These are phyloP conservation scores for Phytophthora aleatoria DNA, from an alignment of 352 stramenopile species.

Conservation along the genomic window DNA sequence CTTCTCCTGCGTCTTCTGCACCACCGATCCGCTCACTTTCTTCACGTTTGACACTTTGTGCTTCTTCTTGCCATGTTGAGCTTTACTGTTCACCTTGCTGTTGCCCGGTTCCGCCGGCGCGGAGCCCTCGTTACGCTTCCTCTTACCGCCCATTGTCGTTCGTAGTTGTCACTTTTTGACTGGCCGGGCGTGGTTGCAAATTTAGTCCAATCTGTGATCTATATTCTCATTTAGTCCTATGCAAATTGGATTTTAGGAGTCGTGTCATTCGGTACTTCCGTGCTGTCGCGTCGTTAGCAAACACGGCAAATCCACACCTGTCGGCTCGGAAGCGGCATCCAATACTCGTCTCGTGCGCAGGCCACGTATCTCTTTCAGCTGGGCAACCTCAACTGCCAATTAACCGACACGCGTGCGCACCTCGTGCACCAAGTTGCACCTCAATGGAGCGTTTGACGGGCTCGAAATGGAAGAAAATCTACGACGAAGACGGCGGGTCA, in stretches of 20 bases:
- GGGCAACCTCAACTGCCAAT: background rate
- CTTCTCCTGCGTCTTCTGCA: conserved; percentile 34
- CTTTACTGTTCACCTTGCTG: background rate
- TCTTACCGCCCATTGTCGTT: conserved; percentile 39
- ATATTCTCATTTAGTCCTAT: background rate
- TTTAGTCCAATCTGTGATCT: conserved; percentile 4
- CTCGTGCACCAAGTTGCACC: conserved; percentile 1
- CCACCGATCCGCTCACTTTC: conserved; percentile 20
- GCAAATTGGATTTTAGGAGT: conserved; percentile 1
- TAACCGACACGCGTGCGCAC: conserved; percentile 7
- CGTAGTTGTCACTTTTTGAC: conserved; percentile 15
- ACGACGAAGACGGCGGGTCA: conserved; percentile 21
- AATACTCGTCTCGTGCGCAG: background rate
- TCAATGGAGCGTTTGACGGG: conserved; percentile 29
- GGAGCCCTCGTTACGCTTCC: conserved; percentile 29
- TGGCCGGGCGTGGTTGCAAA: conserved; percentile 4
- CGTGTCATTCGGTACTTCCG: background rate
- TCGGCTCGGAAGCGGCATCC: conserved; percentile 5
- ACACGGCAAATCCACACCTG: conserved; percentile 29
- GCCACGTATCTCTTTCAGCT: conserved; percentile 1
- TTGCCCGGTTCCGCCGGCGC: background rate
- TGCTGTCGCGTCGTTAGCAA: conserved; percentile 14
- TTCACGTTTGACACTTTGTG: conserved; percentile 7
- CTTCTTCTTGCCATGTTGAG: conserved; percentile 26
- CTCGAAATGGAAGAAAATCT: conserved; percentile 31